Percentiles rank a stretch among this genome's conserved stretches.
Evolutionary conservation across 2,329 filamentous ascomycete species (phyloP).

Genomic region (Diaporthe batatas): DNA sequence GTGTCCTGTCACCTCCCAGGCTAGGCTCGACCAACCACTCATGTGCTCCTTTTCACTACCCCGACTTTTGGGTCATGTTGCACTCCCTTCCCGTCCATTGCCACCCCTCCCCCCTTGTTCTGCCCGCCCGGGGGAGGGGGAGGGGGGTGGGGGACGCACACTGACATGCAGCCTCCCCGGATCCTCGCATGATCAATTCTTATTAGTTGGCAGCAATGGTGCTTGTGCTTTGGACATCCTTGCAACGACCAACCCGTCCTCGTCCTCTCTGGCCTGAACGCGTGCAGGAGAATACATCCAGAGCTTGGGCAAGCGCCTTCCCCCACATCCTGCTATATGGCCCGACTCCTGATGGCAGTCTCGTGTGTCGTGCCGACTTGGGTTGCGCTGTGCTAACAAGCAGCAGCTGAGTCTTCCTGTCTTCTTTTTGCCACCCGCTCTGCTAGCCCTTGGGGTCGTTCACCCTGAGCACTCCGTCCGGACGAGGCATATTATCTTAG

Average conservation of each 20-base stretch:
- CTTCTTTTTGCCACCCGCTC: conserved; percentile 16
- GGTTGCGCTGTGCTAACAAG: neutral
- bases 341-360: neutral
- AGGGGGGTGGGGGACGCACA: conserved; percentile 13
- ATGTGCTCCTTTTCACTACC: conserved; percentile 13
- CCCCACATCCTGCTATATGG: conserved; percentile 1
- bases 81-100: conserved; percentile 26
- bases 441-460: neutral
- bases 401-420: conserved; percentile 8
- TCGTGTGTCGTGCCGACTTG: neutral
- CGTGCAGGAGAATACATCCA: conserved; percentile 4
- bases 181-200: conserved; percentile 30
- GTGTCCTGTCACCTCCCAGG: neutral
- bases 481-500: conserved; percentile 21
- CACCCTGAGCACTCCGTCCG: conserved; percentile 1
- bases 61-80: conserved; percentile 27
- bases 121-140: neutral
- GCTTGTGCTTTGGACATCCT: conserved; percentile 21
- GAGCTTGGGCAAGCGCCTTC: conserved; percentile 8
- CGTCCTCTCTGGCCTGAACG: conserved; percentile 16
- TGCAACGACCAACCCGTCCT: conserved; percentile 12
- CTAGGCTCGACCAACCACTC: conserved; percentile 20
- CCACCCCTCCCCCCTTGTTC: neutral
- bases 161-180: conserved; percentile 36
- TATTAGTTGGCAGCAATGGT: conserved; percentile 25